These are phyloP conservation scores for Cladosporium halotolerans DNA, from an alignment of 2,329 filamentous ascomycete genomes.

Conservation along the genomic window DNA sequence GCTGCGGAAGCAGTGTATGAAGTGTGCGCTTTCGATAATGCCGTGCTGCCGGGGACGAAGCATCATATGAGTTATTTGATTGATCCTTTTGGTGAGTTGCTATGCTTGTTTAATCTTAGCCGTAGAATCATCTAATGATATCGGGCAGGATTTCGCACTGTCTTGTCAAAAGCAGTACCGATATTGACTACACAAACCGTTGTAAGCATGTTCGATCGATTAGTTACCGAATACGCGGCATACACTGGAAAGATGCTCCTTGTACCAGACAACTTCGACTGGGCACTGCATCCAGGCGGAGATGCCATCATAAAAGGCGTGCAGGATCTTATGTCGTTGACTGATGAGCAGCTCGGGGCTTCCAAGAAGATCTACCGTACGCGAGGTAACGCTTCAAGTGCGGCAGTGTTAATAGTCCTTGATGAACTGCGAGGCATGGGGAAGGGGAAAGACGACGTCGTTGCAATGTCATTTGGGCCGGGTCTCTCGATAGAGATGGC, in stretches of 20 bases:
- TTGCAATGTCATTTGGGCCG: constrained; percentile 64
- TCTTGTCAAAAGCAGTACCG: constrained; percentile 22
- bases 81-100: background rate
- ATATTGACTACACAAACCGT: constrained; percentile 3
- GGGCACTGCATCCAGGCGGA: constrained; percentile 67
- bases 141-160: constrained; percentile 10
- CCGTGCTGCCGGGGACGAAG: constrained; percentile 33
- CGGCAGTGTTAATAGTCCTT: constrained; percentile 63
- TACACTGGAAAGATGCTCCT: background rate
- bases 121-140: background rate
- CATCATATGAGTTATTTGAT: constrained; percentile 3
- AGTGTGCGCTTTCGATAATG: constrained; percentile 55
- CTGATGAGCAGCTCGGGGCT: constrained; percentile 60
- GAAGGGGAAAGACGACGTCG: constrained; percentile 50
- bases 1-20: constrained; percentile 28
- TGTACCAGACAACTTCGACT: constrained; percentile 51
- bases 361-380: constrained; percentile 63
- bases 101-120: background rate
- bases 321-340: constrained; percentile 52
- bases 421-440: constrained; percentile 47
- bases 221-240: background rate
- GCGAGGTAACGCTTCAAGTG: constrained; percentile 61
- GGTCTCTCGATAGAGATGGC: constrained; percentile 43
- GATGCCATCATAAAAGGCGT: constrained; percentile 60
- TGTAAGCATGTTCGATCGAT: constrained; percentile 4